Evolutionary conservation across 1,284 basidiomycete genomes (phyloP).

Genomic region (Xerocomus nothofagi): DNA sequence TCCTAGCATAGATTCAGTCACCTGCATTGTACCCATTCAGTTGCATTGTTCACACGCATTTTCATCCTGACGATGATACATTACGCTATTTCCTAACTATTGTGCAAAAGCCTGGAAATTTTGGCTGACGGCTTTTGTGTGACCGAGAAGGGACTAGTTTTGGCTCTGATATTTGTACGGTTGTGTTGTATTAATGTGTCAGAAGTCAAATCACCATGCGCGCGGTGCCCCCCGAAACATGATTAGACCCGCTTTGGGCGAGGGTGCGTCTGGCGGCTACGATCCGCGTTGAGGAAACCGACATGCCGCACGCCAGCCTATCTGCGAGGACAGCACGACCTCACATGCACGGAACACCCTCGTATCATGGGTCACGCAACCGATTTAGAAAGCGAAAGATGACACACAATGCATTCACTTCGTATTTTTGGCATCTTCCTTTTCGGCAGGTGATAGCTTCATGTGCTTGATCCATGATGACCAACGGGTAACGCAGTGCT

Average conservation of each 20-base stretch:
- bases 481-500: conserved; percentile 2
- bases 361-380: conserved; percentile 9
- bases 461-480: conserved; percentile 13
- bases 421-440: conserved; percentile 5
- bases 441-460: conserved; percentile 13
- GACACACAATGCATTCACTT: conserved; percentile 21
- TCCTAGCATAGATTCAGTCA: conserved; percentile 37
- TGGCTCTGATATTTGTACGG: conserved; percentile 5
- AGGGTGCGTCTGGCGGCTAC: conserved; percentile 2
- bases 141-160: conserved; percentile 8
- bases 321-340: conserved; percentile 8
- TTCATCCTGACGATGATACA: conserved; percentile 30
- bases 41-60: conserved; percentile 35
- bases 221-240: conserved; percentile 8
- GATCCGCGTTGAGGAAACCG: conserved; percentile 13
- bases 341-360: too few relatives aligned
- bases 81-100: conserved; percentile 35
- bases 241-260: conserved; percentile 12
- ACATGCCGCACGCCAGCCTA: conserved; percentile 5
- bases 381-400: conserved; percentile 15
- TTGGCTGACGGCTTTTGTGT: conserved; percentile 11
- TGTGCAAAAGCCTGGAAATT: conserved; percentile 29
- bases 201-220: not conserved
- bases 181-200: conserved; percentile 1
- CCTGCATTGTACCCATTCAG: conserved; percentile 35